These are phyloP conservation scores for Phalaenopsis aphrodite DNA, from an alignment of 106 monocot genomes.

Conservation along the genomic window DNA sequence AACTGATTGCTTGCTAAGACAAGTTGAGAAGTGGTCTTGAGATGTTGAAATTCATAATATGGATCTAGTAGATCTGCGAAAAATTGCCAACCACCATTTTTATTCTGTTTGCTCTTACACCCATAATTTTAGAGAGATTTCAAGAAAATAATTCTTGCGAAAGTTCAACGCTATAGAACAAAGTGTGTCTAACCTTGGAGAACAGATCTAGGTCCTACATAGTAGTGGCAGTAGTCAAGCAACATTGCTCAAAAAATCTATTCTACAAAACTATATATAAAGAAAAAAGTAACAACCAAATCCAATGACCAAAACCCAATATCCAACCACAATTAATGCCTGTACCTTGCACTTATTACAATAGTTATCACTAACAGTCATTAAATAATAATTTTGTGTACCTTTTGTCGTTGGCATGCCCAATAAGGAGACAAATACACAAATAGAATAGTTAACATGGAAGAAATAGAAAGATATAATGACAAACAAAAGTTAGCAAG, in stretches of 20 bases:
- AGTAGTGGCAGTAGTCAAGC: neutral
- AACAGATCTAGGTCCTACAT: neutral
- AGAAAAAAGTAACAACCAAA: neutral
- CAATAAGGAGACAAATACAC: too few species aligned
- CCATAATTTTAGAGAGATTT: neutral
- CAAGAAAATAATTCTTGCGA: neutral
- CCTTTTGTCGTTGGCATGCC: neutral
- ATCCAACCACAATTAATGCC: neutral
- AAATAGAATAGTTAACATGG: neutral
- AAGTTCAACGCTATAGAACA: neutral
- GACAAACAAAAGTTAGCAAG: neutral
- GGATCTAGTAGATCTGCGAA: neutral
- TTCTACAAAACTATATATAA: neutral
- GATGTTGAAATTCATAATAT: neutral
- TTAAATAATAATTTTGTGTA: neutral
- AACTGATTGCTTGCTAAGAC: too few species aligned
- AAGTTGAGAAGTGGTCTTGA: neutral
- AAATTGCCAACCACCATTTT: neutral
- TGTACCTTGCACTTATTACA: neutral
- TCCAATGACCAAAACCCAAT: too few species aligned
- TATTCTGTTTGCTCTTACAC: neutral
- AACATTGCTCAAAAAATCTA: neutral
- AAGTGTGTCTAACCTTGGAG: neutral
- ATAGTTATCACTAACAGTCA: neutral
- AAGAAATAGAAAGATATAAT: neutral